Percentiles rank a stretch among this genome's conserved stretches.
Evolutionary conservation across 225 moss, liverwort and hornwort species (phyloP).

Genomic region (Polytrichum formosum): DNA sequence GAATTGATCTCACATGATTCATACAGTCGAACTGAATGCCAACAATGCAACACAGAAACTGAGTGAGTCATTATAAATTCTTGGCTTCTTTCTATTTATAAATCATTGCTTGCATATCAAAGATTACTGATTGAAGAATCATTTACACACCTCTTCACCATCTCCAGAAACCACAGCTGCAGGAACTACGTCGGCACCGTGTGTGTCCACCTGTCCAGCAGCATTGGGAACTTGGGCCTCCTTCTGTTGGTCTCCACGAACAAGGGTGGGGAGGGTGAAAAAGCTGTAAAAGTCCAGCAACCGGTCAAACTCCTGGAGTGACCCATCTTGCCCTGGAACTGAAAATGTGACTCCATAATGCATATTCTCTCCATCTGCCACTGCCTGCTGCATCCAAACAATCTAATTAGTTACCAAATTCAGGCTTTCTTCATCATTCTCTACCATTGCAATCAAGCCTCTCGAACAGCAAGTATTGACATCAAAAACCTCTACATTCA

Average conservation of each 20-base stretch:
- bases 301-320: constrained; percentile 40
- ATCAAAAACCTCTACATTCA: too few relatives aligned
- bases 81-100: too few relatives aligned
- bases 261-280: constrained; percentile 51
- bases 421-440: too few relatives aligned
- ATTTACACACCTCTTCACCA: constrained; percentile 31
- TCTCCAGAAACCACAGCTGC: constrained; percentile 30
- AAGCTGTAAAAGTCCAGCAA: constrained; percentile 42
- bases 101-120: neutral
- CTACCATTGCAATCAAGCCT: too few relatives aligned
- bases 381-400: neutral
- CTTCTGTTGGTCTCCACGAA: constrained; percentile 50
- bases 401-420: too few relatives aligned
- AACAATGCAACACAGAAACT: too few relatives aligned
- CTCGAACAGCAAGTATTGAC: too few relatives aligned
- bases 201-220: constrained; percentile 10
- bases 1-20: too few relatives aligned
- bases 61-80: too few relatives aligned
- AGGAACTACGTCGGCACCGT: constrained; percentile 30
- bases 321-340: constrained; percentile 32
- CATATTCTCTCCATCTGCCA: constrained; percentile 31
- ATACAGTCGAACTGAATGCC: too few relatives aligned
- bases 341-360: constrained; percentile 91
- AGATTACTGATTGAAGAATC: too few relatives aligned
- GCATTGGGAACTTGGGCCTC: constrained; percentile 1